Evolutionary conservation across 345 rosid genomes (phyloP).

Genomic region (Iberis pinnata): DNA sequence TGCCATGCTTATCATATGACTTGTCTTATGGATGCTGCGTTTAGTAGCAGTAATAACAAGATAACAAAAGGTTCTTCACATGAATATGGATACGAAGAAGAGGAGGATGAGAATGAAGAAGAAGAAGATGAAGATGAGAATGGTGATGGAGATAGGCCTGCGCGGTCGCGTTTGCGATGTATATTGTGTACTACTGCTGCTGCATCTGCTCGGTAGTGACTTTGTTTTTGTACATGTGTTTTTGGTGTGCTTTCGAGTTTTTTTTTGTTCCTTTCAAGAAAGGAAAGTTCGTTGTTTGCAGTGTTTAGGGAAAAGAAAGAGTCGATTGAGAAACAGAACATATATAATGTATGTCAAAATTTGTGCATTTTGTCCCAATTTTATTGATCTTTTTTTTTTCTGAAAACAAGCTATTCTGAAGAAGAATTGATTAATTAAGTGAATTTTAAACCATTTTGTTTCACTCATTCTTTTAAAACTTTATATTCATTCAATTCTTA

Average conservation of each 20-base stretch:
- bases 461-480: too few species aligned
- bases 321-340: too few species aligned
- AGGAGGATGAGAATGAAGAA: constrained; percentile 19
- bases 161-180: constrained; percentile 60
- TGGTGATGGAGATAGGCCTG: constrained; percentile 38
- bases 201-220: constrained; percentile 26
- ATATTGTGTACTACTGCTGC: constrained; percentile 93
- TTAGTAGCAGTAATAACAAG: constrained; percentile 39
- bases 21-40: constrained; percentile 77
- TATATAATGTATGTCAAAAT: too few species aligned
- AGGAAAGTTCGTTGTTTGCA: constrained; percentile 3
- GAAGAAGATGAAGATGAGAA: constrained; percentile 38
- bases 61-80: constrained; percentile 27
- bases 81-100: constrained; percentile 25
- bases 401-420: too few species aligned
- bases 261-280: neutral
- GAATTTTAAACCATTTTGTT: too few species aligned
- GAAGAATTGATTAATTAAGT: too few species aligned
- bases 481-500: too few species aligned
- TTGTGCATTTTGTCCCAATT: too few species aligned
- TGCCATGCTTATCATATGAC: constrained; percentile 86
- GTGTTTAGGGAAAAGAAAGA: too few species aligned
- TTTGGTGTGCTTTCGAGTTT: constrained; percentile 20
- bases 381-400: too few species aligned
- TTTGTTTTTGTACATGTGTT: constrained; percentile 17